A percentile compares a stretch with the other conserved stretches of the same genome.
These are phyloP conservation scores for Mycena epipterygia DNA, from an alignment of 768 basidiomycete genomes.

Conservation along the genomic window DNA sequence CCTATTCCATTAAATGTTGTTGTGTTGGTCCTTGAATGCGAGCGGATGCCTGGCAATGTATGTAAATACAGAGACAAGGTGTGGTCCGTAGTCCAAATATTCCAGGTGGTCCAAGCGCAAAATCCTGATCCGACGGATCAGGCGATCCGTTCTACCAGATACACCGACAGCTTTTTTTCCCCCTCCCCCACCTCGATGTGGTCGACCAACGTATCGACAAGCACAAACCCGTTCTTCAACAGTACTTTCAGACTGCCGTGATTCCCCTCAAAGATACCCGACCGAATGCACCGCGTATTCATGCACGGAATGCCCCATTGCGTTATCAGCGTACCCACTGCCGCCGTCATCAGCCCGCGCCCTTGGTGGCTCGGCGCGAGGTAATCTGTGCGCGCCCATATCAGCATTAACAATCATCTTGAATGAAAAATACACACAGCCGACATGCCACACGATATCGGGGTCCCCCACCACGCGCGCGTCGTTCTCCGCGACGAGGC, in stretches of 20 bases:
- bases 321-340: constrained; percentile 54
- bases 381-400: constrained; percentile 55
- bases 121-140: no score
- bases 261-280: constrained; percentile 41
- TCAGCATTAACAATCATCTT: background rate
- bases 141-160: constrained; percentile 32
- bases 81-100: no score
- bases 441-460: constrained; percentile 63
- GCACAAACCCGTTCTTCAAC: constrained; percentile 29
- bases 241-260: constrained; percentile 29
- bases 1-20: constrained; percentile 1
- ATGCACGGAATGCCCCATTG: constrained; percentile 65
- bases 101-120: no score
- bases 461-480: constrained; percentile 57
- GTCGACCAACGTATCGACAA: constrained; percentile 5
- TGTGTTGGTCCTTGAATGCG: background rate
- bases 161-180: background rate
- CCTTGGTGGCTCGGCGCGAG: constrained; percentile 65
- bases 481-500: constrained; percentile 52
- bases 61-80: no score
- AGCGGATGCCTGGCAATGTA: background rate
- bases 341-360: constrained; percentile 67
- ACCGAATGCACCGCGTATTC: constrained; percentile 54
- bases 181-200: constrained; percentile 15
- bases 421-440: constrained; percentile 50